A percentile compares a stretch with the other conserved stretches of the same genome.
These are phyloP conservation scores for Smallanthus sonchifolius DNA, from an alignment of 129 eudicot species.

Conservation along the genomic window DNA sequence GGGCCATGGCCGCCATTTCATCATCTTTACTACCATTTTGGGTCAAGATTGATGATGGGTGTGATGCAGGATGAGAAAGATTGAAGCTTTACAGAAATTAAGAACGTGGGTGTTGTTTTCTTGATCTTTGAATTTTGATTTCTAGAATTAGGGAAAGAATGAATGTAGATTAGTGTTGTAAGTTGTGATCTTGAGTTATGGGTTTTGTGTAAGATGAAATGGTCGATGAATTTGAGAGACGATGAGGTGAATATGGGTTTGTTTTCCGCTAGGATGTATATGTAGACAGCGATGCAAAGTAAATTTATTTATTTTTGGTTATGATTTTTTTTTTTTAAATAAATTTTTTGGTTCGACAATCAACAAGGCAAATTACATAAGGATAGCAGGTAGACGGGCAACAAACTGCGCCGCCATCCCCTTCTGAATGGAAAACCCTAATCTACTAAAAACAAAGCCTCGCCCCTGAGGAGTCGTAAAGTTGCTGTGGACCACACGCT, in stretches of 20 bases:
- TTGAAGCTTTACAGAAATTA: neutral
- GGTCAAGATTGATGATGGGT: neutral
- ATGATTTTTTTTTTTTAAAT: no score
- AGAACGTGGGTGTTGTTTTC: conserved; percentile 8
- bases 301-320: no score
- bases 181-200: conserved; percentile 14
- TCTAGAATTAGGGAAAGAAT: conserved; percentile 3
- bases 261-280: conserved; percentile 21
- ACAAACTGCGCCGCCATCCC: no score
- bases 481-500: no score
- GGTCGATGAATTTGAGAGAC: conserved; percentile 1
- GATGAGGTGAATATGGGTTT: conserved; percentile 20
- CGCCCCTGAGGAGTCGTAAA: no score
- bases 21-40: conserved; percentile 88
- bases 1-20: conserved; percentile 98
- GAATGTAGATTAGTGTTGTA: conserved; percentile 8
- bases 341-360: no score
- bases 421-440: no score
- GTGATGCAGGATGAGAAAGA: neutral
- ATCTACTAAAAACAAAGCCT: no score
- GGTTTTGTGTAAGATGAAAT: neutral
- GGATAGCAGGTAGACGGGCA: no score
- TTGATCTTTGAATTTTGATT: neutral
- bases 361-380: no score
- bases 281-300: conserved; percentile 30